Conservation (phyloP, 768 basidiomycete genomes). For the Rhodotorula babjevae region DNA sequence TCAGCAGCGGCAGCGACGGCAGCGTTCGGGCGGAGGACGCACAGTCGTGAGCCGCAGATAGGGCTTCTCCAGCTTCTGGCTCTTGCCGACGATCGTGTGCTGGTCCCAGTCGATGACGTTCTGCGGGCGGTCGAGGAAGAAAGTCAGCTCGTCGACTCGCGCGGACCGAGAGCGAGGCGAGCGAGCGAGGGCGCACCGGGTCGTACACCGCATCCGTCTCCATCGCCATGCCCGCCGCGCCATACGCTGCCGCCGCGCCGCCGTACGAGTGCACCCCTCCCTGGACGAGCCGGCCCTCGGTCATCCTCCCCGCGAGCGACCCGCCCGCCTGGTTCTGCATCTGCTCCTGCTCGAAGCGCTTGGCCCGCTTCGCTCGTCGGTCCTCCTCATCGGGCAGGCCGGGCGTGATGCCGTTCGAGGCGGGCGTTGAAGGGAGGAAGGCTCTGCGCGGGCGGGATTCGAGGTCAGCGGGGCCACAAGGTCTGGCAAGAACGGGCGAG, state of each 20-base stretch:
- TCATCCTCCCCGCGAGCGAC: not conserved
- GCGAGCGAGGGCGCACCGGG: conserved; percentile 26
- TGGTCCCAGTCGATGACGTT: conserved; percentile 97
- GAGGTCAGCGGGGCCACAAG: not conserved
- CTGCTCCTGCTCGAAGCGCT: conserved; percentile 64
- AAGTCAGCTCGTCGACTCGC: not conserved
- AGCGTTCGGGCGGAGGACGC: conserved; percentile 35
- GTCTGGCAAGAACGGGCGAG: not conserved
- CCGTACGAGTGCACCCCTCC: conserved; percentile 30
- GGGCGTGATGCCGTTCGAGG: conserved; percentile 33
- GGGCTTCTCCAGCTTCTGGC: conserved; percentile 83
- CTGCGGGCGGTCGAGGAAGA: conserved; percentile 49
- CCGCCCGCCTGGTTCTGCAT: conserved; percentile 36
- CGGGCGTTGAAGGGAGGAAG: conserved; percentile 40
- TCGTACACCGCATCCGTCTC: conserved; percentile 33
- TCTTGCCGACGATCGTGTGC: conserved; percentile 89
- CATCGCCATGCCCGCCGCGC: conserved; percentile 1
- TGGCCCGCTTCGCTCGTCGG: conserved; percentile 57
- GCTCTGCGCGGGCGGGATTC: conserved; percentile 11
- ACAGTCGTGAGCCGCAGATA: conserved; percentile 91
- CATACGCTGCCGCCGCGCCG: not conserved
- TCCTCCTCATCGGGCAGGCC: conserved; percentile 45
- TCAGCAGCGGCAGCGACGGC: not conserved
- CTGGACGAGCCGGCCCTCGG: conserved; percentile 48
- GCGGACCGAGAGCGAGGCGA: not conserved